These are phyloP conservation scores for Beauveria pseudobassiana DNA, from an alignment of 2,329 filamentous ascomycete genomes.

Conservation along the genomic window DNA sequence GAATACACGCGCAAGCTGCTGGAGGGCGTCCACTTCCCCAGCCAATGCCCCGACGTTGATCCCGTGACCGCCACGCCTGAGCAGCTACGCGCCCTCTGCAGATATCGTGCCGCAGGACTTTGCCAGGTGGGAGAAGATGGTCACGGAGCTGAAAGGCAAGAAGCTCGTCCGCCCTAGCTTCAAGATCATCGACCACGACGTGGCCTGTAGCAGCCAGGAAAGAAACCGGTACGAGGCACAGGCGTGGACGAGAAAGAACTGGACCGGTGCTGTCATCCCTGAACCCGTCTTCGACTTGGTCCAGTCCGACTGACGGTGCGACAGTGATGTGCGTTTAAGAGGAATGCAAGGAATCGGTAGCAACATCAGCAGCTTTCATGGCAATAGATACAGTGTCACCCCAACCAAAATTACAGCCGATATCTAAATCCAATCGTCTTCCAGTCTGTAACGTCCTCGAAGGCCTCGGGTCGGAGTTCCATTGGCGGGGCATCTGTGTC, in stretches of 20 bases:
- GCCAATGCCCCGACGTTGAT: background rate
- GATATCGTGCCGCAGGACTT: background rate
- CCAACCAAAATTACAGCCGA: conserved; percentile 29
- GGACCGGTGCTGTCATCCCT: background rate
- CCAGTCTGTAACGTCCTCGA: conserved; percentile 54
- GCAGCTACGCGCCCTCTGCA: background rate
- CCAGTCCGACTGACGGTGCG: background rate
- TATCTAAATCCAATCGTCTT: conserved; percentile 53
- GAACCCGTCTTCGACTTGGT: background rate
- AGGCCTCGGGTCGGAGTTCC: conserved; percentile 36
- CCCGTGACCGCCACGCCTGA: background rate
- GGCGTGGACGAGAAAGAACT: background rate
- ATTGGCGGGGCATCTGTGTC: conserved; percentile 22
- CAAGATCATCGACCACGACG: background rate
- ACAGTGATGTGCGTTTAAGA: too few species aligned
- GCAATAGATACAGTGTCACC: too few species aligned
- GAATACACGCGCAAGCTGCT: background rate
- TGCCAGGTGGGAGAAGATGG: background rate
- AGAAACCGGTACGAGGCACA: background rate
- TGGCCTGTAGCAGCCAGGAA: too few species aligned
- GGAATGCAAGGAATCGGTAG: too few species aligned
- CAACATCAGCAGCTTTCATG: too few species aligned
- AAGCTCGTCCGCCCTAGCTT: background rate
- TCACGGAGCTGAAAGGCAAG: background rate
- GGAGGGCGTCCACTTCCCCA: background rate